Evolutionary conservation across 2,329 filamentous ascomycete genomes (phyloP).

Genomic region (Beauveria varroae): DNA sequence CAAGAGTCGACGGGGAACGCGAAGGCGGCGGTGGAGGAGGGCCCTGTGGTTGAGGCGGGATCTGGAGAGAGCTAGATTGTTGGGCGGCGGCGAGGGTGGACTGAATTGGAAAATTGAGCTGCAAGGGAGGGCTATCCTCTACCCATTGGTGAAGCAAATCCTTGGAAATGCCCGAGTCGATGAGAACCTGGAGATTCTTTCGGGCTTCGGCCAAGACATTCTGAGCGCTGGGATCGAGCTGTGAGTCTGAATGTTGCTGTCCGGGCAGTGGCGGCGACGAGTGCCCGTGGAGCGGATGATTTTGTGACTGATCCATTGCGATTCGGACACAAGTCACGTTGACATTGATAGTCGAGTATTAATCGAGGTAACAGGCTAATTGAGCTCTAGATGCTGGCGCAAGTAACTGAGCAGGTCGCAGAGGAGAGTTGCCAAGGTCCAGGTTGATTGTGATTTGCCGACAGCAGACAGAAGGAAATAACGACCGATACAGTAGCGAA

Average conservation of each 20-base stretch:
- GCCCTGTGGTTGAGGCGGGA: conserved; percentile 15
- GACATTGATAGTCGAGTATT: conserved; percentile 13
- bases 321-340: conserved; percentile 20
- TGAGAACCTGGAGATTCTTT: conserved; percentile 38
- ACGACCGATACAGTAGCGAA: neutral
- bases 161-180: conserved; percentile 37
- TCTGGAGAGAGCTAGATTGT: conserved; percentile 2
- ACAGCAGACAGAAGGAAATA: neutral
- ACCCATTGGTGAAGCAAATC: conserved; percentile 35
- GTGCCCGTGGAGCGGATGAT: conserved; percentile 21
- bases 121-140: conserved; percentile 28
- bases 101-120: conserved; percentile 19
- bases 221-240: conserved; percentile 30
- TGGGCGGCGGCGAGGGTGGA: conserved; percentile 7
- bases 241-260: conserved; percentile 18
- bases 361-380: too few relatives aligned
- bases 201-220: conserved; percentile 38
- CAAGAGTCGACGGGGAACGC: conserved; percentile 9
- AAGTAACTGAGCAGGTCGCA: neutral
- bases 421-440: neutral
- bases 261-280: conserved; percentile 17
- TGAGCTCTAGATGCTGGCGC: neutral
- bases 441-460: neutral
- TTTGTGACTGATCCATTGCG: conserved; percentile 25
- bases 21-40: conserved; percentile 14